Evolutionary conservation across 2,329 filamentous ascomycete genomes (phyloP).

Genomic region (Dothistroma septosporum): DNA sequence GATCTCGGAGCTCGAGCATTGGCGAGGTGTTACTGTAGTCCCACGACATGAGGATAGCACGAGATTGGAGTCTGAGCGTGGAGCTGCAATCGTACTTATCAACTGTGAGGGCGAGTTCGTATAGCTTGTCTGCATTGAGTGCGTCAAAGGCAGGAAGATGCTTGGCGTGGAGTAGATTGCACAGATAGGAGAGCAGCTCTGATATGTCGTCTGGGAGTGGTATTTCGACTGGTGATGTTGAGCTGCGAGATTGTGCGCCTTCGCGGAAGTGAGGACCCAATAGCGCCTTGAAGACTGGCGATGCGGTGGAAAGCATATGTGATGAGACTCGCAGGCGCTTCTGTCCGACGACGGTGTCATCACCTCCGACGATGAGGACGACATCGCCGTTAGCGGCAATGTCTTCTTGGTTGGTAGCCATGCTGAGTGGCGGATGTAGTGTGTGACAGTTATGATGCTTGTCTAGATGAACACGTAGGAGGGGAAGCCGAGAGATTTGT

Average conservation of each 20-base stretch:
- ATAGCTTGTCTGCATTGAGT: background rate
- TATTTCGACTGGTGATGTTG: background rate
- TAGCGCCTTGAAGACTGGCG: conserved; percentile 3
- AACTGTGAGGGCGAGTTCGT: background rate
- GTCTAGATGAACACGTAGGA: no score
- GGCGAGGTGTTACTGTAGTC: background rate
- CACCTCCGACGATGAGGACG: background rate
- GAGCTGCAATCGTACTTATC: background rate
- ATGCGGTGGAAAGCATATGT: background rate
- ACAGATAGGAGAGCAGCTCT: background rate
- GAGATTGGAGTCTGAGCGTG: background rate
- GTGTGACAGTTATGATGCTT: no score
- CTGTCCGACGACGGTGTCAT: background rate
- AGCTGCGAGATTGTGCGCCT: background rate
- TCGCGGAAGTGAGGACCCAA: background rate
- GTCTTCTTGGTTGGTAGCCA: background rate
- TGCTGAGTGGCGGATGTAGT: no score
- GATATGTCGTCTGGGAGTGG: background rate
- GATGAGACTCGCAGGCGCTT: background rate
- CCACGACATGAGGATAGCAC: background rate
- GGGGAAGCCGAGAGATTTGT: no score
- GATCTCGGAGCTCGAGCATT: background rate
- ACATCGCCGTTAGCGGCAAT: background rate
- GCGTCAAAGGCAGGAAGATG: background rate
- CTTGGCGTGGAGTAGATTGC: background rate